These are phyloP conservation scores for Malus hybrid DNA, from an alignment of 331 rosid species.

Conservation along the genomic window DNA sequence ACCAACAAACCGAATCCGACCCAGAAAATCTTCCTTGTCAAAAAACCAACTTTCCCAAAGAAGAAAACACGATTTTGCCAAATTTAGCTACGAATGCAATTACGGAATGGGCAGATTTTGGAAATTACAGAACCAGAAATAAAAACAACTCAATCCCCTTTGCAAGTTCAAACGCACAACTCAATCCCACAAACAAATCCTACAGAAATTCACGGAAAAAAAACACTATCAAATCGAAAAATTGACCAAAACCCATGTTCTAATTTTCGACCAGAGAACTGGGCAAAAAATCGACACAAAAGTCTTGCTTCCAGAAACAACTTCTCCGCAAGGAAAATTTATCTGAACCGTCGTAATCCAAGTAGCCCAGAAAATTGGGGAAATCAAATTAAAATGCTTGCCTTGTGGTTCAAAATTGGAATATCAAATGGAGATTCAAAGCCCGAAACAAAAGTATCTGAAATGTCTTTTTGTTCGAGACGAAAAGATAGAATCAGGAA, in stretches of 20 bases:
- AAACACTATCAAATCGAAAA: not conserved
- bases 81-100: conserved; percentile 8
- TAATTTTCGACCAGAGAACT: not conserved
- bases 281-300: not conserved
- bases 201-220: not conserved
- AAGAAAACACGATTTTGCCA: conserved; percentile 16
- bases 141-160: not conserved
- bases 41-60: conserved; percentile 10
- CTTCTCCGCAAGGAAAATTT: not conserved
- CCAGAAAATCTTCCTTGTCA: not conserved
- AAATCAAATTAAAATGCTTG: conserved; percentile 10
- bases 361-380: not conserved
- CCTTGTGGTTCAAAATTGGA: conserved; percentile 20
- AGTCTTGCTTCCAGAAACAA: not conserved
- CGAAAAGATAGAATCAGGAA: not conserved
- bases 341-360: not conserved
- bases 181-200: not conserved
- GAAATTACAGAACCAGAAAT: not conserved
- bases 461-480: not conserved
- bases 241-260: conserved; percentile 3
- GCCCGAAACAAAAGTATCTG: not conserved
- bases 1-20: not conserved
- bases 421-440: conserved; percentile 24
- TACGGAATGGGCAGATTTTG: not conserved
- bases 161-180: not conserved